Evolutionary conservation across 2,329 filamentous ascomycete genomes (phyloP), one percentile per base, ranked within the genome.

Genomic region (Botryotinia calthae): DNA sequence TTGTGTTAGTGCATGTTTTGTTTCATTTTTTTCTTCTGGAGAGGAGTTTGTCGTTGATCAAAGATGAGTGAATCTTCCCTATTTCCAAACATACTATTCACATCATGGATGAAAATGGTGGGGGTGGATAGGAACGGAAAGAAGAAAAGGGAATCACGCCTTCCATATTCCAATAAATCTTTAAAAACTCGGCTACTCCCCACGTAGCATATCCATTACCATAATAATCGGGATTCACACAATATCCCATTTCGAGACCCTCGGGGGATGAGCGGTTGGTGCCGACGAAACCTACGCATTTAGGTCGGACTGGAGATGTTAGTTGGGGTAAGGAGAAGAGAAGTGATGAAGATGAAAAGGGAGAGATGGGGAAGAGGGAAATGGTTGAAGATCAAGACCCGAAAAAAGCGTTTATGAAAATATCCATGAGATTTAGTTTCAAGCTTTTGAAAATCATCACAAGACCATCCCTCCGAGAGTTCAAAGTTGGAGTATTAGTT

Each of bases 201-300:
- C 78, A 77, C 20, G 65, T 75, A 22, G 74, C 75, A 72, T 74
- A 78, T 31, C 77, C 76, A n/a, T 70, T 71, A 5, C 76, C 76
- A 75, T 72, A 75, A 72, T 78, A 79, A 1, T 77, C 76, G 1
- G 71, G 72, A 64, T 78, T 76, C 48, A 78, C 58, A 9, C 76
- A 76, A 31, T 78, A 72, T 0, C 56, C 31, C 20, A 51, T 34
- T 34, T n/a, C 28, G 12, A 65, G 63, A 37, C 63, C 63, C 6
- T 65, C 44, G 7, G 28, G 20, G 0, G 44, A 65, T n/a, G 14
- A 20, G 1, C 63, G 63, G 28, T 65, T 48, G 7, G 63, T 65
- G 3, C 63, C 63, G 4, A 51, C 44, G 28, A 65, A 48, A 9
- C 63, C 44, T 37, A 65, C 20, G 22, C 63, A 65, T 65, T 51